Base-by-base conservation (phyloP, 2,329 filamentous ascomycete species). In the Colletotrichum zoysiae region DNA sequence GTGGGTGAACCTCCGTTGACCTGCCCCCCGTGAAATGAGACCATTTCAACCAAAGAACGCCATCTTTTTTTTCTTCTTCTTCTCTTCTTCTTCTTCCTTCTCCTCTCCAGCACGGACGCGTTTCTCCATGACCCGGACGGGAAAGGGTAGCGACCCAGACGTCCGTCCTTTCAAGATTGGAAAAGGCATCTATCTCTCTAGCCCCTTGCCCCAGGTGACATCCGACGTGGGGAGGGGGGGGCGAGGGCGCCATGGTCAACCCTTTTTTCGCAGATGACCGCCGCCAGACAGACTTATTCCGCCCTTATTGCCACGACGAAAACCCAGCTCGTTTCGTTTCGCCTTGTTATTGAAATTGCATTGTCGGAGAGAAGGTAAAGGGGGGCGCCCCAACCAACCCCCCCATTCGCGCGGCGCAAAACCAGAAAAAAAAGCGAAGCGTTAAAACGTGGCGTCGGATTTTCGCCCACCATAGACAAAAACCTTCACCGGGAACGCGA, bases 191-290 rank as follows among this genome's bases (percentile, higher is more conserved):
- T 26, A n/a, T 2, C 18, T 7, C 20, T 18, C 12, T 14, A 42
- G 55, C n/a, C 35, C 35, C 55, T 18, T n/a, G 26, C 26, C 26
- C 35, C 26, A 12, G 50, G 38, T 64, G 20, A 46, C 50, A 64
- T 56, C 40, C 8, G 33, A 56, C 61, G 35, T 51, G 50, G 48
- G 23, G 48, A 40, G 35, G 12, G 44, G 4, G 1, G 14, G 16
- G 6, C 16, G 20, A 46, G 44, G 20, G 44, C 20, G 44, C 20
- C 44, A n/a, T n/a, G 44, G 8, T 44, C 8, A 30, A 30, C 26
- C 26, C 26, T 16, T 26, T 50, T n/a, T 38, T 44, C 48, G 61
- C 42, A 64, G 48, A 44, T 64, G 61, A 55, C 48, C 48, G 61
- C 53, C 23, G 61, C 53, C n/a, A n/a, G n/a, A n/a, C 23, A 23